These are phyloP conservation scores for Candida boidinii DNA, from an alignment of 805 yeast species.

Conservation along the genomic window DNA sequence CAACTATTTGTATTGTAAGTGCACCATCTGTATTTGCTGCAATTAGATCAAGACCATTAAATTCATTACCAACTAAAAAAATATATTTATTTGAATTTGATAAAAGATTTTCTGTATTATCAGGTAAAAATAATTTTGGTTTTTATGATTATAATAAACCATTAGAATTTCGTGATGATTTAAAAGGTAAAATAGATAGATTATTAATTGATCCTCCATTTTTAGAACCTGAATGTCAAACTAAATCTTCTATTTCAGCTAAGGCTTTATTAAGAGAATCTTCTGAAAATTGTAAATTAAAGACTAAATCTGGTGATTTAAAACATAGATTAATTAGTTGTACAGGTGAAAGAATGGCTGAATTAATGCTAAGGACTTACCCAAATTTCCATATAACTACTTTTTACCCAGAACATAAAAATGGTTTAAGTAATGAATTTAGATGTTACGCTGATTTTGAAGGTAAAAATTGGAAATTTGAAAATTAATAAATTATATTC, in stretches of 20 bases:
- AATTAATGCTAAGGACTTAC: conserved; percentile 50
- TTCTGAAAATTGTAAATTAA: conserved; percentile 2
- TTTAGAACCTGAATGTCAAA: conserved; percentile 73
- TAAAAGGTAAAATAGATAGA: conserved; percentile 59
- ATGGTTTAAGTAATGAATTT: conserved; percentile 83
- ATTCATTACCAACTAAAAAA: conserved; percentile 52
- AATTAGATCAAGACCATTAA: conserved; percentile 42
- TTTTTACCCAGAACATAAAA: conserved; percentile 73
- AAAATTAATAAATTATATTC: conserved; percentile 1
- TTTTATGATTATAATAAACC: conserved; percentile 75
- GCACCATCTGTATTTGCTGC: conserved; percentile 94
- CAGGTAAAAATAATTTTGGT: conserved; percentile 58
- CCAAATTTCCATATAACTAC: conserved; percentile 58
- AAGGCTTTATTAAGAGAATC: conserved; percentile 36
- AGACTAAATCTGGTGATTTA: conserved; percentile 30
- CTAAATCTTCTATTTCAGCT: conserved; percentile 59
- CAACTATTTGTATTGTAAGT: conserved; percentile 68
- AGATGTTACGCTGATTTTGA: conserved; percentile 77
- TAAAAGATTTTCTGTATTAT: conserved; percentile 62
- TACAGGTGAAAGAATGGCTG: conserved; percentile 84
- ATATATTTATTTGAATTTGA: conserved; percentile 77
- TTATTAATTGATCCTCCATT: conserved; percentile 85
- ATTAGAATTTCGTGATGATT: conserved; percentile 42
- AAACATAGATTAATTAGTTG: conserved; percentile 56
- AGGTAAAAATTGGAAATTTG: conserved; percentile 56